These are phyloP conservation scores for Acacia crassicarpa DNA, from an alignment of 306 rosid genomes.

Conservation along the genomic window DNA sequence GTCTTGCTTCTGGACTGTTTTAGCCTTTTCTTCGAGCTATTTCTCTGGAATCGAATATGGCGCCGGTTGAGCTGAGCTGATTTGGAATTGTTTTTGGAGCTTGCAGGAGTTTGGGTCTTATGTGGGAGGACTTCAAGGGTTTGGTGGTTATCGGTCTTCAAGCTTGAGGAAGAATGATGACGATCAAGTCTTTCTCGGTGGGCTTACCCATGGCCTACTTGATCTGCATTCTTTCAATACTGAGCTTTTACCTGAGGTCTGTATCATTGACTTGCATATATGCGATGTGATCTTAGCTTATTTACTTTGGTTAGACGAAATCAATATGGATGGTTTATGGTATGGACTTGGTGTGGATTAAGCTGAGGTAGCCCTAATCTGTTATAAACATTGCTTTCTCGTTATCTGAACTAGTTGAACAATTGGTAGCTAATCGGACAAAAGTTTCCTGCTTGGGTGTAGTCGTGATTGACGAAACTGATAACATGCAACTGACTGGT, in stretches of 20 bases:
- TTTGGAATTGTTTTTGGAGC: conserved; percentile 21
- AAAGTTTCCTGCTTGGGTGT: background rate
- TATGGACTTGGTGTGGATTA: background rate
- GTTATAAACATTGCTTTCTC: no score
- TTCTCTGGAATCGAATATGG: background rate
- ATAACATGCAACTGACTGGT: conserved; percentile 9
- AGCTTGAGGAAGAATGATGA: conserved; percentile 74
- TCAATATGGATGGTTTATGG: background rate
- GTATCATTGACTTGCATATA: conserved; percentile 1
- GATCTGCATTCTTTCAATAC: conserved; percentile 81
- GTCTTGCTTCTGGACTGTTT: background rate
- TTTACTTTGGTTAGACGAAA: background rate
- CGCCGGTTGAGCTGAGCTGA: background rate
- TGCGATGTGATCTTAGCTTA: background rate
- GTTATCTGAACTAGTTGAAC: background rate
- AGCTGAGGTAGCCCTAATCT: background rate
- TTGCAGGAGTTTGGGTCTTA: conserved; percentile 59
- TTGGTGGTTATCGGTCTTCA: conserved; percentile 51
- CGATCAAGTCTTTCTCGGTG: conserved; percentile 55
- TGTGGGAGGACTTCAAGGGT: conserved; percentile 38
- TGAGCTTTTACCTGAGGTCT: conserved; percentile 75
- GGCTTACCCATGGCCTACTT: conserved; percentile 63
- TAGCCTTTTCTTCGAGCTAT: background rate
- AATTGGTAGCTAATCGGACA: background rate
- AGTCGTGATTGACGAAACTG: conserved; percentile 2